Evolutionary conservation across 2,329 filamentous ascomycete species (phyloP).

Genomic region (Epichloe scottii): DNA sequence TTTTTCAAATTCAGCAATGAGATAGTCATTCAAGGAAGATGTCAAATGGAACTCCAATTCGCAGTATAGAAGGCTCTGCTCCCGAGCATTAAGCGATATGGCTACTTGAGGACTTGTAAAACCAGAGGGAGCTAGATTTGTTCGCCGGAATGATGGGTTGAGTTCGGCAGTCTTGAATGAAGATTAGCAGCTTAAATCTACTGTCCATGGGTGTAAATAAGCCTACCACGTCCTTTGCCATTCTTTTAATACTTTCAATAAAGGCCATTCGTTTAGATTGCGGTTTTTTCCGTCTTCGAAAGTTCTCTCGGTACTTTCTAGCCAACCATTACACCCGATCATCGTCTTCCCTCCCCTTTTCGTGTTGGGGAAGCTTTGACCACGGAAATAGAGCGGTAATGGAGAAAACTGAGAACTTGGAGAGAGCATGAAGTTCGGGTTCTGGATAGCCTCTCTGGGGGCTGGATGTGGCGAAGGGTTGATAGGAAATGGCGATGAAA

Average conservation of each 20-base stretch:
- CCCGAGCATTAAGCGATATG: conserved; percentile 41
- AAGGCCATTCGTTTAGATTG: conserved; percentile 28
- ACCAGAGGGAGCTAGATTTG: not conserved
- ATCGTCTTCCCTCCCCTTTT: conserved; percentile 37
- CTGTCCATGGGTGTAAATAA: too few species aligned
- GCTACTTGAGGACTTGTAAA: conserved; percentile 17
- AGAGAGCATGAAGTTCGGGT: not conserved
- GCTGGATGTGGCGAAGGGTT: not conserved
- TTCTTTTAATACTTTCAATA: conserved; percentile 35
- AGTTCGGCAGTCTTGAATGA: conserved; percentile 21
- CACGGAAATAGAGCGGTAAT: conserved; percentile 29
- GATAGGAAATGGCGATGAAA: not conserved
- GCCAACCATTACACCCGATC: conserved; percentile 44
- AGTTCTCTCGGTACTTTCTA: conserved; percentile 29
- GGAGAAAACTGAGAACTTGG: conserved; percentile 26
- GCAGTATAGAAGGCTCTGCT: conserved; percentile 46
- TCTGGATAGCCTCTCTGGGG: not conserved
- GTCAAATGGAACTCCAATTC: conserved; percentile 45
- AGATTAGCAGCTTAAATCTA: conserved; percentile 8
- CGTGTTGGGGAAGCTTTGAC: conserved; percentile 22
- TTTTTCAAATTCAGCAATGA: conserved; percentile 38
- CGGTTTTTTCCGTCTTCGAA: conserved; percentile 14
- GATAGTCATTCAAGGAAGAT: conserved; percentile 37
- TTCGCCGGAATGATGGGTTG: conserved; percentile 9
- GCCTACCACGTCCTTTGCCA: conserved; percentile 41